Conservation (phyloP, 169 alveolate species). For the Amoebophrya sp. region DNA sequence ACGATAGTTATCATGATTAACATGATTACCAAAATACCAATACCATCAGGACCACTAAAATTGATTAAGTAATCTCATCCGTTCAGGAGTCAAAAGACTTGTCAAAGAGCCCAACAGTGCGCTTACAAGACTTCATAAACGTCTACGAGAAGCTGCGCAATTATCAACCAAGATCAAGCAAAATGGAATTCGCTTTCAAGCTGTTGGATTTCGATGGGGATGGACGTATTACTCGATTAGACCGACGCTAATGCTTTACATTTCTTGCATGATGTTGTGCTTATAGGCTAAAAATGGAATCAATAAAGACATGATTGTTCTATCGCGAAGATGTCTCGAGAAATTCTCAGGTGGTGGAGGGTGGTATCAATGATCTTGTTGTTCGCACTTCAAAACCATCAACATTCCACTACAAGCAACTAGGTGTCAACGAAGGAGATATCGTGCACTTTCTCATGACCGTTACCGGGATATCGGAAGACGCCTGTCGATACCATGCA, state of each 20-base stretch:
- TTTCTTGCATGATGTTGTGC: too few relatives aligned
- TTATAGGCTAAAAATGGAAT: too few relatives aligned
- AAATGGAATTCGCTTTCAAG: not conserved
- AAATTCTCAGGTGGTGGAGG: too few relatives aligned
- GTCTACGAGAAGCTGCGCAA: not conserved
- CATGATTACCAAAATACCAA: not conserved
- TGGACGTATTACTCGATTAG: not conserved
- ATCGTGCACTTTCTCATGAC: not conserved
- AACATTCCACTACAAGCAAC: not conserved
- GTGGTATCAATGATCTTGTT: too few relatives aligned
- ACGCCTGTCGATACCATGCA: not conserved
- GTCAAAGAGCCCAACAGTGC: not conserved
- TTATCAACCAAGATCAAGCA: not conserved
- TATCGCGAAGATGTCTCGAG: too few relatives aligned
- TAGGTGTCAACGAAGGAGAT: not conserved
- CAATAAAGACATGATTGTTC: too few relatives aligned
- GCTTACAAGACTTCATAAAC: not conserved
- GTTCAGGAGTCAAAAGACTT: too few relatives aligned
- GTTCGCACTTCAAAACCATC: not conserved
- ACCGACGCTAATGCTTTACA: too few relatives aligned
- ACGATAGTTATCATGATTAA: too few relatives aligned
- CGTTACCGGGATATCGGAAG: not conserved
- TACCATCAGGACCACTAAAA: not conserved
- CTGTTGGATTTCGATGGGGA: not conserved
- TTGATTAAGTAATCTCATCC: too few relatives aligned